Evolutionary conservation across 2,329 filamentous ascomycete species (phyloP).

Genomic region (Diaporthe amygdali): DNA sequence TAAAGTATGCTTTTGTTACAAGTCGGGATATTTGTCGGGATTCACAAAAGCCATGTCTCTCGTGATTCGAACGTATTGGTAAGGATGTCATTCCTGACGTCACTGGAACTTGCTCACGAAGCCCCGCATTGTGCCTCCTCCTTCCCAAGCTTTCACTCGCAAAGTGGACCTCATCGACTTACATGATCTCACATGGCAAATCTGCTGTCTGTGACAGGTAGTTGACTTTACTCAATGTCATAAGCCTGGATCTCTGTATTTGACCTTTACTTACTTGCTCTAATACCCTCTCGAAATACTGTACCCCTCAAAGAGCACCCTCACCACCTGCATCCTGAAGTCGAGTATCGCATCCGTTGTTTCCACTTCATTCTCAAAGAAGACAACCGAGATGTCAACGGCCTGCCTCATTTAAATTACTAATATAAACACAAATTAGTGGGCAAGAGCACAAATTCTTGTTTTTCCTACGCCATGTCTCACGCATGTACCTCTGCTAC

Average conservation of each 20-base stretch:
- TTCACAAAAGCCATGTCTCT: not conserved
- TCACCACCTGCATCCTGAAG: not conserved
- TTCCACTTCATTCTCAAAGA: not conserved
- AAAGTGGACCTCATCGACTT: not conserved
- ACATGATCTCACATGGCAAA: not conserved
- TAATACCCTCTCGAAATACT: not conserved
- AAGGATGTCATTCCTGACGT: not conserved
- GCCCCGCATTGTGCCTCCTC: slow-evolving; percentile 19
- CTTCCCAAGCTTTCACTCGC: not conserved
- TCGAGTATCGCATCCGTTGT: too few relatives aligned
- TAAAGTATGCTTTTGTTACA: not conserved
- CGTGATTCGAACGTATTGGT: not conserved
- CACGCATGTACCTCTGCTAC: slow-evolving; percentile 34
- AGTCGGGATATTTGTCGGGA: too few relatives aligned
- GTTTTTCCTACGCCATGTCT: not conserved
- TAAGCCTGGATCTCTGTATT: not conserved
- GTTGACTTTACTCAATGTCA: not conserved
- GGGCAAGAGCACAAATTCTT: not conserved
- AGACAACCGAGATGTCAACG: not conserved
- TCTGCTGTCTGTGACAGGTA: not conserved
- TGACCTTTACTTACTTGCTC: not conserved
- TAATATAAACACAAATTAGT: not conserved
- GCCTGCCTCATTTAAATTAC: not conserved
- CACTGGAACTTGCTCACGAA: not conserved
- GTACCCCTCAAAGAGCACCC: not conserved